Percentiles rank a stretch among this genome's conserved stretches.
phyloP scores from a whole-genome alignment of 2,329 filamentous ascomycete genomes.

The Pseudonectria buxi region DNA sequence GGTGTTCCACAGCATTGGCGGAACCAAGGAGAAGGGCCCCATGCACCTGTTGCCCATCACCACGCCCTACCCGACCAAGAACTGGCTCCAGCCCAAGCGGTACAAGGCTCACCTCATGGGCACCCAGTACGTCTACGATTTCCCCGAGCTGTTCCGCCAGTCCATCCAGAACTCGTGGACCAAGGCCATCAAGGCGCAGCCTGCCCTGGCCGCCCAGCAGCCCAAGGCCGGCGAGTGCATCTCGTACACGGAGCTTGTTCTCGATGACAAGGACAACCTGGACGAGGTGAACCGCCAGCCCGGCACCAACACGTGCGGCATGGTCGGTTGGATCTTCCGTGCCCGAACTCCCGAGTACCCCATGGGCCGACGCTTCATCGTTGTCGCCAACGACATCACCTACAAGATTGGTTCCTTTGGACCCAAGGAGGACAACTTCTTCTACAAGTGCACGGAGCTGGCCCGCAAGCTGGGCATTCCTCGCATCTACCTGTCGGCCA shows the following conservation, averaged over 20 bases:
- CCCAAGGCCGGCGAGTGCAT: conserved; percentile 86
- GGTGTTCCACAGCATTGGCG: conserved; percentile 97
- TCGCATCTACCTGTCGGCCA: conserved; percentile 95
- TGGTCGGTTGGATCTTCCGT: conserved; percentile 97
- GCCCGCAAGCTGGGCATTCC: conserved; percentile 92
- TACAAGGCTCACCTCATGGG: conserved; percentile 99
- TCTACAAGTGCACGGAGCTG: conserved; percentile 97
- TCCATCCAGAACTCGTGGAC: conserved; percentile 94
- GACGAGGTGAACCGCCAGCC: conserved; percentile 91
- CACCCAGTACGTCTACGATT: conserved; percentile 98
- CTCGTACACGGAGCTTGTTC: conserved; percentile 86
- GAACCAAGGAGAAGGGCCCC: conserved; percentile 87
- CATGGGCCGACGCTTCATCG: conserved; percentile 82
- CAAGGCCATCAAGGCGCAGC: conserved; percentile 66
- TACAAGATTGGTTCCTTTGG: conserved; percentile 99
- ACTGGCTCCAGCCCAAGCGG: conserved; percentile 95
- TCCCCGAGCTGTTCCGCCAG: conserved; percentile 98
- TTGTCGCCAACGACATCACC: conserved; percentile 98
- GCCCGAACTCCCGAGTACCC: conserved; percentile 95
- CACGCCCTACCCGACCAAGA: conserved; percentile 94
- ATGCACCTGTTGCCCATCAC: conserved; percentile 91
- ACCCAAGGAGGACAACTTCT: conserved; percentile 94
- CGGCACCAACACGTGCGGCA: conserved; percentile 91
- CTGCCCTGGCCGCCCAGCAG: conserved; percentile 69
- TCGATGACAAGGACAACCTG: conserved; percentile 88